Percentiles rank a stretch among this genome's conserved stretches.
phyloP scores from a whole-genome alignment of 2,329 filamentous ascomycete genomes.

The Monilinia aucupariae region DNA sequence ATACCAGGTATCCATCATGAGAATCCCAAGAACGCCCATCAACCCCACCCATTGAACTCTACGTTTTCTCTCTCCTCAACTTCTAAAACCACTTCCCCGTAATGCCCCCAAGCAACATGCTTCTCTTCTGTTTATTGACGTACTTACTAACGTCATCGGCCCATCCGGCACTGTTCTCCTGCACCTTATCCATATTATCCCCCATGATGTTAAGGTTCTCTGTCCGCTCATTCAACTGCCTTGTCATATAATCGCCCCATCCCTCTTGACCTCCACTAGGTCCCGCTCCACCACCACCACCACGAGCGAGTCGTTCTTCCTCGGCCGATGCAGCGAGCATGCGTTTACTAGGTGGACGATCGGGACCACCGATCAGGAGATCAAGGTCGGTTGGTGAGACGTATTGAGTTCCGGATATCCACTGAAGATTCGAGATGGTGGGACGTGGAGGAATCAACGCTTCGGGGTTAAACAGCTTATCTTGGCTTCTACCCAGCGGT shows the following conservation, averaged over 20 bases:
- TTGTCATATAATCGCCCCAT: conserved; percentile 74
- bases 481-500: conserved; percentile 55
- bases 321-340: conserved; percentile 76
- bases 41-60: neutral
- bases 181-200: conserved; percentile 77
- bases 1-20: neutral
- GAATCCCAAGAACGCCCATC: conserved; percentile 8
- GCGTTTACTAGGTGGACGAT: conserved; percentile 80
- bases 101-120: conserved; percentile 66
- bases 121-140: conserved; percentile 80
- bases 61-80: neutral
- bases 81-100: conserved; percentile 50
- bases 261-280: conserved; percentile 45
- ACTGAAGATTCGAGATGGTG: conserved; percentile 91
- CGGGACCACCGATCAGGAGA: conserved; percentile 79
- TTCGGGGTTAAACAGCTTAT: conserved; percentile 73
- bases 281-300: conserved; percentile 35
- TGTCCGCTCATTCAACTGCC: conserved; percentile 84
- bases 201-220: conserved; percentile 79
- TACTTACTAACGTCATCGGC: conserved; percentile 85
- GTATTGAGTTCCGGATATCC: conserved; percentile 93
- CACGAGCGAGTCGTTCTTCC: conserved; percentile 59
- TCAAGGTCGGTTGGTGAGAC: conserved; percentile 84
- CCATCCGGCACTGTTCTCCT: conserved; percentile 76
- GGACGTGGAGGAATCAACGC: conserved; percentile 71